phyloP scores from a whole-genome alignment of 2,329 filamentous ascomycete species.

The Chrysosporium queenslandicum region DNA sequence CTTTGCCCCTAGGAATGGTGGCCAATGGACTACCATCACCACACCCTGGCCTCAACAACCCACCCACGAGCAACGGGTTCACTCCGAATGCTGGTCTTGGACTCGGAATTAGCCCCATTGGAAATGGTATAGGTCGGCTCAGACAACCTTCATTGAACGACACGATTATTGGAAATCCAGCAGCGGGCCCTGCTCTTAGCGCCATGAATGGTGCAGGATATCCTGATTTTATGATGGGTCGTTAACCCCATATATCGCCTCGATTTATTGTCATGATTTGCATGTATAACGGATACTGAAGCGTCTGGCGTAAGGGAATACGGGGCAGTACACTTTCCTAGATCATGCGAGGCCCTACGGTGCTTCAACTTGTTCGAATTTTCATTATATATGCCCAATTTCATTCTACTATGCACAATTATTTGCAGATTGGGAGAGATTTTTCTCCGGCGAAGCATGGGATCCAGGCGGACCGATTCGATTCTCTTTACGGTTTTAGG shows the following conservation, averaged over 20 bases:
- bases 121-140: slow-evolving; percentile 15
- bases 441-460: slow-evolving; percentile 5
- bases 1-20: slow-evolving; percentile 30
- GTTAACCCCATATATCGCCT: slow-evolving; percentile 23
- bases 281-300: slow-evolving; percentile 35
- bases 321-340: slow-evolving; percentile 26
- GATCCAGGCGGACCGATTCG: slow-evolving; percentile 8
- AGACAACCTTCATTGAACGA: slow-evolving; percentile 10
- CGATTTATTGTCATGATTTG: slow-evolving; percentile 27
- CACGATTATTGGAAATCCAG: slow-evolving; percentile 5
- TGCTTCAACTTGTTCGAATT: slow-evolving; percentile 16
- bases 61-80: slow-evolving; percentile 27
- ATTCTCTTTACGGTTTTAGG: slow-evolving; percentile 5
- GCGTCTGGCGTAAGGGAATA: slow-evolving; percentile 33
- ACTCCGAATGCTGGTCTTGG: slow-evolving; percentile 31
- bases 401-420: slow-evolving; percentile 10
- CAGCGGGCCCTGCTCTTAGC: slow-evolving; percentile 13
- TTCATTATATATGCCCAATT: slow-evolving; percentile 23
- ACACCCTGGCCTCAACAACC: slow-evolving; percentile 24
- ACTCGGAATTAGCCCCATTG: slow-evolving; percentile 25
- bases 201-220: slow-evolving; percentile 23
- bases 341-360: slow-evolving; percentile 32
- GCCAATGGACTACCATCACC: slow-evolving; percentile 24
- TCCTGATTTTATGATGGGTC: slow-evolving; percentile 42
- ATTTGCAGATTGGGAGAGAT: background rate